These are phyloP conservation scores for Nicotiana paniculata DNA, from an alignment of 257 asterid species.

Conservation along the genomic window DNA sequence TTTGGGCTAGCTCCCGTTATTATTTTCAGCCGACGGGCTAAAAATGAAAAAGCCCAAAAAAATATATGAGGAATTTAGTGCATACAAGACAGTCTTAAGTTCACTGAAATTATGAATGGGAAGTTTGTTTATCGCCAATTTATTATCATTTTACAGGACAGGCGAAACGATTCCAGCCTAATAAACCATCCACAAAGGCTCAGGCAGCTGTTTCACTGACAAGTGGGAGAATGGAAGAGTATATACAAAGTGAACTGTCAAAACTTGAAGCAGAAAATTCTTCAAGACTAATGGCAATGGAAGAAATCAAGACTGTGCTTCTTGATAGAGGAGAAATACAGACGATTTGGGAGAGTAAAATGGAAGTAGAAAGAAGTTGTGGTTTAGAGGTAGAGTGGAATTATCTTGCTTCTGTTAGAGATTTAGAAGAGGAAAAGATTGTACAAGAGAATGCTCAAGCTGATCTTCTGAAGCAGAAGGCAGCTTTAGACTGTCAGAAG, in stretches of 20 bases:
- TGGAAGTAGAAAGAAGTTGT: conserved; percentile 57
- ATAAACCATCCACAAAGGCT: conserved; percentile 81
- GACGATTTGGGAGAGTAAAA: conserved; percentile 51
- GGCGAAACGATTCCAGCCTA: conserved; percentile 76
- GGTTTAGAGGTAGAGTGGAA: conserved; percentile 45
- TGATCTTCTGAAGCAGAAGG: conserved; percentile 58
- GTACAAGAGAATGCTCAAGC: conserved; percentile 34
- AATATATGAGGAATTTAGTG: neutral
- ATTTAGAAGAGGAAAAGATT: conserved; percentile 54
- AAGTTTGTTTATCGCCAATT: neutral
- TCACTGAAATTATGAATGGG: neutral
- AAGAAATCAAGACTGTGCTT: conserved; percentile 56
- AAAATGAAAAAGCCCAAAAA: neutral
- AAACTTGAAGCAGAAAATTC: conserved; percentile 54
- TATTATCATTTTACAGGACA: conserved; percentile 51
- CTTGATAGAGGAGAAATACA: conserved; percentile 67
- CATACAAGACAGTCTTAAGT: neutral
- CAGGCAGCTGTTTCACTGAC: conserved; percentile 85
- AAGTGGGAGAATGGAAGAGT: conserved; percentile 58
- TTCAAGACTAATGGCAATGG: conserved; percentile 38
- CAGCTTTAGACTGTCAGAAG: conserved; percentile 80
- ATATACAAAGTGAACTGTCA: conserved; percentile 43
- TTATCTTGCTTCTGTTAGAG: conserved; percentile 30
- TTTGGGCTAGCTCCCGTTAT: neutral
- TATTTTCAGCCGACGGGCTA: too few species aligned